Base-by-base conservation (phyloP, 495 filamentous ascomycete genomes). In the Trichodelitschia bisporula region DNA sequence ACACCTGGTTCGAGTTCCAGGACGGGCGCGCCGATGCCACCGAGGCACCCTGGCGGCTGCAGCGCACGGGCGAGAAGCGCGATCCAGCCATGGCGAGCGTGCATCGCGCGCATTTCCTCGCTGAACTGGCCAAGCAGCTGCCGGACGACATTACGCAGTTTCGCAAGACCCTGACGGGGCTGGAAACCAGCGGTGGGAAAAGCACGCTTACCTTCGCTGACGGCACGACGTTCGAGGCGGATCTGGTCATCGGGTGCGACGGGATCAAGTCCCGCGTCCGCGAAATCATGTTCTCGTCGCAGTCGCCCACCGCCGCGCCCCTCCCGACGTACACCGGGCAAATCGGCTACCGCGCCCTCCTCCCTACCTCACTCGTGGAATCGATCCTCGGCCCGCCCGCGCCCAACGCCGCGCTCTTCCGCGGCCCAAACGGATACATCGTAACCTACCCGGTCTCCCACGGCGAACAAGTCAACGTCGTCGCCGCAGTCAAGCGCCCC, bases 201-300 rank as follows among this genome's bases (percentile, higher is more conserved):
- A 31, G 10, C 11, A 19, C 4, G 10, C 26, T 30, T 11, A 4
- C 9, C n/a, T 36, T 36, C 19, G 11, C 2, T 6, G 33, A 36
- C 28, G 27, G 28, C 9, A 34, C 29, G 11, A 36, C 28, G n/a
- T 13, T 17, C 13, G 12, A 10, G 4, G 29, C 28, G 10, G 16
- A 33, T 33, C 11, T 19, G 11, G 27, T 36, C 3, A 15, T 36
- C 24, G 33, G 33, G n/a, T 17, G 14, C 15, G 33, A 36, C 19
- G 27, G 33, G 10, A 23, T 36, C 18, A 25, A 26, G 16, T 18
- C 13, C 23, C 10, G 9, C 10, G 17, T 23, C 14, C 13, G 33
- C 13, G 8, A 19, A 19, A 3, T 12, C 29, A 19, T 33, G n/a
- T 19, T 36, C n/a, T 29, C 29, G 9, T 11, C 15, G 13, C 14